Evolutionary conservation across 495 filamentous ascomycete genomes (phyloP).

Genomic region (Aspergillus taichungensis): DNA sequence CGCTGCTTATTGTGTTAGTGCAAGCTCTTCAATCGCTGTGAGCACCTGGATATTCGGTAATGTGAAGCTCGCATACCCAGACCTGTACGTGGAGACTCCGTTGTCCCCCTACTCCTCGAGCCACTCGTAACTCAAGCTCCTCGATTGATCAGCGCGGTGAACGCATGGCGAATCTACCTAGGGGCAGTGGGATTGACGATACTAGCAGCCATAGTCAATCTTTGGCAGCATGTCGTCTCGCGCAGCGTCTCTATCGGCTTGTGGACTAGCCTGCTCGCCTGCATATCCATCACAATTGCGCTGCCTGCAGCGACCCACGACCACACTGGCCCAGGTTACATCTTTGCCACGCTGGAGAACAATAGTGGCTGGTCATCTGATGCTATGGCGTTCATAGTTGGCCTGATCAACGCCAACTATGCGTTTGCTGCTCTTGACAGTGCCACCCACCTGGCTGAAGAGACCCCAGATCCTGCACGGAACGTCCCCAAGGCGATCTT

Average conservation of each 20-base stretch:
- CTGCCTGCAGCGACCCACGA: conserved; percentile 12
- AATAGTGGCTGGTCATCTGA: conserved; percentile 21
- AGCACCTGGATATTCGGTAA: conserved; percentile 42
- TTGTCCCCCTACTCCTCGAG: not conserved
- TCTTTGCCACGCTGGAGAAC: conserved; percentile 20
- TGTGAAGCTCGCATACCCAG: conserved; percentile 44
- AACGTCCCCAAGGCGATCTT: conserved; percentile 19
- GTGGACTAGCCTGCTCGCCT: conserved; percentile 39
- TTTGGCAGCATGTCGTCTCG: too few relatives aligned
- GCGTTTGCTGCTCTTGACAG: conserved; percentile 21
- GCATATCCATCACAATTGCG: conserved; percentile 15
- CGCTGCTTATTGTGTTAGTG: too few relatives aligned
- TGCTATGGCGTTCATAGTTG: conserved; percentile 21
- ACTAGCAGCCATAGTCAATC: too few relatives aligned
- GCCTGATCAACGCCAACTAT: conserved; percentile 20
- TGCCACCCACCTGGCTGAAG: conserved; percentile 24
- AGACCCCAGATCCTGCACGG: conserved; percentile 15
- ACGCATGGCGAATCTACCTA: too few relatives aligned
- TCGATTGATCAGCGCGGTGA: too few relatives aligned
- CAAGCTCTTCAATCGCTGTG: conserved; percentile 15
- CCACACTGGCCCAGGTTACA: conserved; percentile 13
- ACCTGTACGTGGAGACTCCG: conserved; percentile 29
- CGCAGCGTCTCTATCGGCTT: conserved; percentile 8
- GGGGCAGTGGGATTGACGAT: too few relatives aligned
- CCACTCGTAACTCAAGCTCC: conserved; percentile 9